Conservation (phyloP, 495 filamentous ascomycete species). For the Cudoniella acicularis region DNA sequence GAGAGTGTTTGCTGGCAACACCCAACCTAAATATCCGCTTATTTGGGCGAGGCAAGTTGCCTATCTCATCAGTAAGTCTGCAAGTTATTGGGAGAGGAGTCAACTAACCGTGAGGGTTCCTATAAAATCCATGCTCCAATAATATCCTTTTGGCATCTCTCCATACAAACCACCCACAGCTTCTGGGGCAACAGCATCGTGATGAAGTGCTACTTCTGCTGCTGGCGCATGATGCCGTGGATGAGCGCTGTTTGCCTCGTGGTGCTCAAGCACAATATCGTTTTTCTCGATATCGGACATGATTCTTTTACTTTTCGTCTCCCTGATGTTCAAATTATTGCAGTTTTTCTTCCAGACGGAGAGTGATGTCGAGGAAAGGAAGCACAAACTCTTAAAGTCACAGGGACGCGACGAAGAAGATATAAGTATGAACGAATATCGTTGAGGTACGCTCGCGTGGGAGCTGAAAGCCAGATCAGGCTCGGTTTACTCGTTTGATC, state of each 20-base stretch:
- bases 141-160: constrained; percentile 5
- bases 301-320: too few species aligned
- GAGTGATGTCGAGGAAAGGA: too few species aligned
- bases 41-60: constrained; percentile 3
- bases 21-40: constrained; percentile 1
- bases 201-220: neutral
- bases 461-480: neutral
- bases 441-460: neutral
- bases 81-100: neutral
- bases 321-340: too few species aligned
- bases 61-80: neutral
- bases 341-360: too few species aligned
- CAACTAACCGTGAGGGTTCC: constrained; percentile 1
- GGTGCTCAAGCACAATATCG: constrained; percentile 1
- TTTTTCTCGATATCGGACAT: neutral
- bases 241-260: neutral
- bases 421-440: neutral
- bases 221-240: neutral
- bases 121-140: constrained; percentile 2
- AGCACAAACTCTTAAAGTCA: too few species aligned
- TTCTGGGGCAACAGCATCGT: constrained; percentile 1
- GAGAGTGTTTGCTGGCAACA: constrained; percentile 2
- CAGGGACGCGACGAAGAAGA: neutral
- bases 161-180: constrained; percentile 1
- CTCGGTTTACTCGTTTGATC: neutral